phyloP scores from a whole-genome alignment of 805 yeast genomes.

The Zygoascus flipseniorum region DNA sequence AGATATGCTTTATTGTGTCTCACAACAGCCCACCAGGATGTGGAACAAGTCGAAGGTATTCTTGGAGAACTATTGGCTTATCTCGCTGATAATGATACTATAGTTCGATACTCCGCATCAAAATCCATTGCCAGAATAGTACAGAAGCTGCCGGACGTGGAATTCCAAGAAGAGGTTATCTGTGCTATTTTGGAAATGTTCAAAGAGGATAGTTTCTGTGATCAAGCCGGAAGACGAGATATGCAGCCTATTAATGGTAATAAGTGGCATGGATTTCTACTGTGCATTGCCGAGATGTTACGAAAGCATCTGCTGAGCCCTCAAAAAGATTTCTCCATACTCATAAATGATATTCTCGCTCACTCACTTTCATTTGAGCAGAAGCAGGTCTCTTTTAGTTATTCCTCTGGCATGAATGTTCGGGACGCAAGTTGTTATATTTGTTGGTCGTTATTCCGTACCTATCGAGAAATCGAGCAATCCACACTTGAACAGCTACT shows the following conservation, averaged over 20 bases:
- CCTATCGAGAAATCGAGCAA: constrained; percentile 20
- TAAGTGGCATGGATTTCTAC: constrained; percentile 49
- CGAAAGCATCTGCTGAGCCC: constrained; percentile 18
- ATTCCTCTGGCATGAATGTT: constrained; percentile 55
- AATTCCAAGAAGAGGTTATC: constrained; percentile 25
- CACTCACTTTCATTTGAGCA: constrained; percentile 51
- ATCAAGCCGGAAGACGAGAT: constrained; percentile 8
- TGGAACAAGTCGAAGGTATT: constrained; percentile 36
- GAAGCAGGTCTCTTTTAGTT: constrained; percentile 38
- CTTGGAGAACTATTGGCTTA: constrained; percentile 40
- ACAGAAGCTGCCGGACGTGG: constrained; percentile 22
- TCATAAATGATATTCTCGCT: constrained; percentile 29
- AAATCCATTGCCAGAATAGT: constrained; percentile 51
- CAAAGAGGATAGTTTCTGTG: constrained; percentile 13
- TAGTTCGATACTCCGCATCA: constrained; percentile 56
- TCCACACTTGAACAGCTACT: constrained; percentile 17
- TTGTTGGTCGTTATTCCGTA: constrained; percentile 65
- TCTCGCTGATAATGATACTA: constrained; percentile 42
- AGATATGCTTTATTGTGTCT: constrained; percentile 29
- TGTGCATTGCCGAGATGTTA: constrained; percentile 46
- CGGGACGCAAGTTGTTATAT: constrained; percentile 82
- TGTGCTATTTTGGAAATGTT: constrained; percentile 24
- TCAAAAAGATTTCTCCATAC: not conserved
- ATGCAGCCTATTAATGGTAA: constrained; percentile 32
- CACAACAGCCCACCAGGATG: constrained; percentile 11